These are phyloP conservation scores for Triangularia verruculosa DNA, from an alignment of 2,329 filamentous ascomycete genomes.

Conservation along the genomic window DNA sequence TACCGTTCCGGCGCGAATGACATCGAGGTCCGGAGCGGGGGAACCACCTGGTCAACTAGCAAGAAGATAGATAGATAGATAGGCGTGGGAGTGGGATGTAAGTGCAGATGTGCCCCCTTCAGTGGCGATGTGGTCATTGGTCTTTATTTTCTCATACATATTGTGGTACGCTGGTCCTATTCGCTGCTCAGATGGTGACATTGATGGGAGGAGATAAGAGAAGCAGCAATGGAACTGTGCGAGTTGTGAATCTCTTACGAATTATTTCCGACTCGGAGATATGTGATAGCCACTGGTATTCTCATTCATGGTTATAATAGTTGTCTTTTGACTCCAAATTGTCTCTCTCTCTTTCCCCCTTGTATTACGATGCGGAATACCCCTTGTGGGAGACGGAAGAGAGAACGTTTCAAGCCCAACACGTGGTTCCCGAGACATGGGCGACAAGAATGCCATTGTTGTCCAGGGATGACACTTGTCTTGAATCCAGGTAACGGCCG, in stretches of 20 bases:
- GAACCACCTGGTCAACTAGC: slow-evolving; percentile 1
- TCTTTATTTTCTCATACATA: not conserved
- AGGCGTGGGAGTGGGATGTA: not conserved
- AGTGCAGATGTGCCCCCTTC: not conserved
- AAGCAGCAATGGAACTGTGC: not conserved
- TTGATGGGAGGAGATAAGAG: not conserved
- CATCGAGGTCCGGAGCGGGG: slow-evolving; percentile 17
- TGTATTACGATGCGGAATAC: not conserved
- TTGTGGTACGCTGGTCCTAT: not conserved
- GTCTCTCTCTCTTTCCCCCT: not conserved
- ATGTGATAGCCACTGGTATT: not conserved
- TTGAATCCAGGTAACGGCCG: not conserved
- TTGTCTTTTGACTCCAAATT: not conserved
- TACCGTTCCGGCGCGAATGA: slow-evolving; percentile 8
- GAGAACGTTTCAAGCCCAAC: not conserved
- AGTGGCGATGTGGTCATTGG: not conserved
- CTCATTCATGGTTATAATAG: not conserved
- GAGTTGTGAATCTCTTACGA: not conserved
- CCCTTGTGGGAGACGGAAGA: not conserved
- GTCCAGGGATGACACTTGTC: not conserved
- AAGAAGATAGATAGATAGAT: not conserved
- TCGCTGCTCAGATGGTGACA: not conserved
- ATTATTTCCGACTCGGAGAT: not conserved
- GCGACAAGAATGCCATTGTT: not conserved
- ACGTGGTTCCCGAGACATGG: not conserved